Evolutionary conservation across 2,329 filamentous ascomycete species (phyloP).

Genomic region (Penicillium sp.): DNA sequence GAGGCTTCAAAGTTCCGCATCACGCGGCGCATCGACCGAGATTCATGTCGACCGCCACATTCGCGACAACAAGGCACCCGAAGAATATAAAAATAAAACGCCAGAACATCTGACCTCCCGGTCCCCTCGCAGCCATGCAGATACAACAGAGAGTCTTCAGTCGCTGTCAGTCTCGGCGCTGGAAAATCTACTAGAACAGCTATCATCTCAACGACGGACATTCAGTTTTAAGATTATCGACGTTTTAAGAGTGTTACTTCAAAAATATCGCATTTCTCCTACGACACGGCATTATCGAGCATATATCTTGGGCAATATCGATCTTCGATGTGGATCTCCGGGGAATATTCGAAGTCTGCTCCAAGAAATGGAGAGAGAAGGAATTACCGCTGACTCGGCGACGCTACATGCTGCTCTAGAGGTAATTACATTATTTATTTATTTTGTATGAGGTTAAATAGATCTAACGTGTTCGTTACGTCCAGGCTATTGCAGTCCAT

Average conservation of each 20-base stretch:
- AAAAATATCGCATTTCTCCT: conserved; percentile 33
- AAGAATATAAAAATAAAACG: neutral
- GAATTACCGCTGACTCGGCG: conserved; percentile 60
- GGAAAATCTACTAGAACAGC: conserved; percentile 27
- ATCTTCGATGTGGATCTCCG: conserved; percentile 62
- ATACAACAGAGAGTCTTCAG: neutral
- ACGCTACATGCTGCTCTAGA: conserved; percentile 70
- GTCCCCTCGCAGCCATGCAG: neutral
- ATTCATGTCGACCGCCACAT: neutral
- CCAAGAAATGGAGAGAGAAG: conserved; percentile 63
- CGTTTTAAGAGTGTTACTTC: conserved; percentile 37
- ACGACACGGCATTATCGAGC: conserved; percentile 60
- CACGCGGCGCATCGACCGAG: neutral
- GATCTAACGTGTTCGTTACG: neutral
- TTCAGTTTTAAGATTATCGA: conserved; percentile 24
- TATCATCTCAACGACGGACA: conserved; percentile 22
- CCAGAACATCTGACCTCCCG: neutral
- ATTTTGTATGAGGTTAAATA: neutral
- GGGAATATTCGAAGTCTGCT: conserved; percentile 61
- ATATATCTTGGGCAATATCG: conserved; percentile 67
- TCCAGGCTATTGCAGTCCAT: conserved; percentile 69
- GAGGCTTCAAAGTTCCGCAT: conserved; percentile 7
- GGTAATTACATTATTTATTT: conserved; percentile 38
- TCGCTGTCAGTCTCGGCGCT: conserved; percentile 19
- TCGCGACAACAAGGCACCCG: neutral